Percentiles rank a stretch among this genome's conserved stretches.
These are phyloP conservation scores for Chlamydomonas asymmetrica DNA, from an alignment of 139 green algal genomes.

Conservation along the genomic window DNA sequence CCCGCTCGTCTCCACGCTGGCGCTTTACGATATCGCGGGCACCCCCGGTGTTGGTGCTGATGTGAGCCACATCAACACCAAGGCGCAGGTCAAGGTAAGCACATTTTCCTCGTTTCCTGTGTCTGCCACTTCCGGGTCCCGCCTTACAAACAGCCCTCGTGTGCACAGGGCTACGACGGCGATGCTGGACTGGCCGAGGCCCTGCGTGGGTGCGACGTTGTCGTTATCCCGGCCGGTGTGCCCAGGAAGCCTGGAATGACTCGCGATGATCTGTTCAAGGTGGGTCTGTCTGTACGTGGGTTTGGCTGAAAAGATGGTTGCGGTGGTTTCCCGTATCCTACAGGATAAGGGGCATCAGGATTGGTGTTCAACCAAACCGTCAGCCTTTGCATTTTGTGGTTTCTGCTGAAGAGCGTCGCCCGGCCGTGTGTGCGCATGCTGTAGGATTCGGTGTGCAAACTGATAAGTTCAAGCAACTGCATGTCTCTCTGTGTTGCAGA, in stretches of 20 bases:
- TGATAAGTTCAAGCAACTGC: not conserved
- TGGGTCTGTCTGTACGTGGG: too few species aligned
- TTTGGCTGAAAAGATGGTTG: not conserved
- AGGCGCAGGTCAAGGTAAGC: slow-evolving; percentile 73
- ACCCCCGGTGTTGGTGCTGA: slow-evolving; percentile 94
- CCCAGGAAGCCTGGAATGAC: slow-evolving; percentile 99
- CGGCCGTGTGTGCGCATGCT: too few species aligned
- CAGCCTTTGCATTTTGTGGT: not conserved
- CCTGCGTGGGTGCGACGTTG: slow-evolving; percentile 66
- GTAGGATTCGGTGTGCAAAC: not conserved
- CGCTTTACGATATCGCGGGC: slow-evolving; percentile 54
- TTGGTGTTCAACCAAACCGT: too few species aligned
- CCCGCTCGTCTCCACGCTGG: slow-evolving; percentile 46
- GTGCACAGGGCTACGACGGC: slow-evolving; percentile 51
- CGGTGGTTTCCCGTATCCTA: not conserved
- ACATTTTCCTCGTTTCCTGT: too few species aligned
- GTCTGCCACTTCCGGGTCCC: too few species aligned
- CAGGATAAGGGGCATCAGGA: too few species aligned
- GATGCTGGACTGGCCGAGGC: slow-evolving; percentile 77
- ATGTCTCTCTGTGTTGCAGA: too few species aligned
- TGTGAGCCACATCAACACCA: slow-evolving; percentile 95
- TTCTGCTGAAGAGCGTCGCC: not conserved
- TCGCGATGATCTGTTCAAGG: slow-evolving; percentile 98
- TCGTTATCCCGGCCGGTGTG: slow-evolving; percentile 97
- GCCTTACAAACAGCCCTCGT: not conserved